These are phyloP conservation scores for Exophiala aquamarina DNA, from an alignment of 2,329 filamentous ascomycete genomes.

Conservation along the genomic window DNA sequence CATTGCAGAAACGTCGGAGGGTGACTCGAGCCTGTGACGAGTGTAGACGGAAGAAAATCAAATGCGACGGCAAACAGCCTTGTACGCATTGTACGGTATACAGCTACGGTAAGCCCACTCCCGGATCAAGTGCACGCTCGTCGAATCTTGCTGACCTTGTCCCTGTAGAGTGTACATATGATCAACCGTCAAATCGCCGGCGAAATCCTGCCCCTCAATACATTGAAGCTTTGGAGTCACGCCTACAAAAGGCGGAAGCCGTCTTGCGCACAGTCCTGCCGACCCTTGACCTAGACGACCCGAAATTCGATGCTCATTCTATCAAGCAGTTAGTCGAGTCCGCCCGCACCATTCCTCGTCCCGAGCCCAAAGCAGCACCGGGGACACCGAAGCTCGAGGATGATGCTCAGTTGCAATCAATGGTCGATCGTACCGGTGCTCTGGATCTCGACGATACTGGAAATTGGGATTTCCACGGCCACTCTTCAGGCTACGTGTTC, in stretches of 20 bases:
- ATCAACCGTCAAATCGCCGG: slow-evolving; percentile 88
- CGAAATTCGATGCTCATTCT: slow-evolving; percentile 74
- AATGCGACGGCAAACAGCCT: slow-evolving; percentile 68
- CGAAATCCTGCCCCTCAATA: slow-evolving; percentile 91
- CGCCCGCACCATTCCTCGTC: slow-evolving; percentile 23
- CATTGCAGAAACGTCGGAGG: slow-evolving; percentile 72
- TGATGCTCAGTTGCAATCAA: slow-evolving; percentile 80
- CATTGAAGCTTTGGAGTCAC: slow-evolving; percentile 81
- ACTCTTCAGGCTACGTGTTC: slow-evolving; percentile 88
- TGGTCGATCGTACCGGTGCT: slow-evolving; percentile 90
- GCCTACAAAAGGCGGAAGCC: slow-evolving; percentile 78
- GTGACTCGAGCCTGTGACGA: slow-evolving; percentile 81
- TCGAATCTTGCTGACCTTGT: slow-evolving; percentile 4
- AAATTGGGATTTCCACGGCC: slow-evolving; percentile 92
- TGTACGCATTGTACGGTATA: slow-evolving; percentile 98
- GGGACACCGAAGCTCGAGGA: slow-evolving; percentile 45
- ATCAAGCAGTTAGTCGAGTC: slow-evolving; percentile 63
- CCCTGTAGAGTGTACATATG: slow-evolving; percentile 80
- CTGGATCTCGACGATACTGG: slow-evolving; percentile 89
- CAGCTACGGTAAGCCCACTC: slow-evolving; percentile 75
- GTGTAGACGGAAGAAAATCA: slow-evolving; percentile 82
- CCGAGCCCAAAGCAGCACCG: slow-evolving; percentile 36
- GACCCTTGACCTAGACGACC: slow-evolving; percentile 80
- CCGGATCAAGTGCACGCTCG: slow-evolving; percentile 1
- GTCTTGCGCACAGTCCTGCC: slow-evolving; percentile 78